phyloP scores from a whole-genome alignment of 2,329 filamentous ascomycete species.

The Fusarium bactridioides region DNA sequence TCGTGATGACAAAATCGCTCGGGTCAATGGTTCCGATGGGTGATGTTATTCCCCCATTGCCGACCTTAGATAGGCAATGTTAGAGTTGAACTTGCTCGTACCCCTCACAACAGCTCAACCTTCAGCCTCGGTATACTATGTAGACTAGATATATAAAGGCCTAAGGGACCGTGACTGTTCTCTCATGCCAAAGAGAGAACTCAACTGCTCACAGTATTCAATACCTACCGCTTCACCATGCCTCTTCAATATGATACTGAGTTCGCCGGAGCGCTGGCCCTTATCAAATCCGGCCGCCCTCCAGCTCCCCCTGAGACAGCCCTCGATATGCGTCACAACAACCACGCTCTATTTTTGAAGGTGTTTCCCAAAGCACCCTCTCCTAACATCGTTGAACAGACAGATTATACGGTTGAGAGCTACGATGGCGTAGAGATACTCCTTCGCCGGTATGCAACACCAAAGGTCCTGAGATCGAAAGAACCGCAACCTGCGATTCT shows the following conservation, averaged over 20 bases:
- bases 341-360: constrained; percentile 4
- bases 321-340: constrained; percentile 14
- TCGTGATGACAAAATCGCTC: neutral
- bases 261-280: constrained; percentile 26
- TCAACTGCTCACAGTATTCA: neutral
- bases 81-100: neutral
- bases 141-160: constrained; percentile 1
- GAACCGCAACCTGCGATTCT: constrained; percentile 26
- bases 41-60: neutral
- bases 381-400: constrained; percentile 7
- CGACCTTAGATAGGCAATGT: neutral
- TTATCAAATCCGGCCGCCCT: constrained; percentile 12
- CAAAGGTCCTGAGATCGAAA: neutral
- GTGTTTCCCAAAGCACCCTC: constrained; percentile 5
- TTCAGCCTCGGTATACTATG: neutral
- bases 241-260: constrained; percentile 28
- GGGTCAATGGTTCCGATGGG: neutral
- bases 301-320: constrained; percentile 10
- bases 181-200: neutral
- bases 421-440: constrained; percentile 19
- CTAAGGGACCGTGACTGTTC: neutral
- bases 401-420: constrained; percentile 17
- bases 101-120: neutral
- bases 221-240: neutral
- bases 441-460: constrained; percentile 23